Percentiles rank a stretch among this genome's conserved stretches.
These are phyloP conservation scores for Aspergillus oerlinghausenensis DNA, from an alignment of 2,329 filamentous ascomycete genomes.

Conservation along the genomic window DNA sequence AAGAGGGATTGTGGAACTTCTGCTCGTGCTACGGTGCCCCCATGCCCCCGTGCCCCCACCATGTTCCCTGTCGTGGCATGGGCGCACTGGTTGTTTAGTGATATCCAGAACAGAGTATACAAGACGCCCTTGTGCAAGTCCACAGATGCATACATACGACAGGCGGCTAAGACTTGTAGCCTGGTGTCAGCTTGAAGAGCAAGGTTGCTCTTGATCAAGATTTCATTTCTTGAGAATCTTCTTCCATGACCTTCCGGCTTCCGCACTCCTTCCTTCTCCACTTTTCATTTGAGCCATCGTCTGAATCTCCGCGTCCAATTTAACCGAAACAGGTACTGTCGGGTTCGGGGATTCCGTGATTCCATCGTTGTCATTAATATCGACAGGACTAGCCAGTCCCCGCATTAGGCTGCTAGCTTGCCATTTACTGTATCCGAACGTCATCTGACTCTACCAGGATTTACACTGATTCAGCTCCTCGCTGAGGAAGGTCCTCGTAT, in stretches of 20 bases:
- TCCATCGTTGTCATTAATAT: not conserved
- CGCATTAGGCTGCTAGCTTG: not conserved
- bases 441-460: not conserved
- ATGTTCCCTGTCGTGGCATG: not conserved
- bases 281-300: constrained; percentile 9
- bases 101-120: not conserved
- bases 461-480: not conserved
- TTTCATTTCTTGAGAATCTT: not conserved
- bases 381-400: not conserved
- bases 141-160: not conserved
- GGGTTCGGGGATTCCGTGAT: not conserved
- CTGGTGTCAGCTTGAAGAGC: no score
- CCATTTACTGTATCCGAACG: not conserved
- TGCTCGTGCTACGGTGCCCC: not conserved
- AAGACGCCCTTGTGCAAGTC: not conserved
- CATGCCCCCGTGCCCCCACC: no score
- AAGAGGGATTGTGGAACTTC: not conserved
- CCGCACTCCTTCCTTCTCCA: constrained; percentile 1
- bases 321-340: constrained; percentile 10
- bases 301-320: constrained; percentile 6
- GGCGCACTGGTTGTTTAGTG: not conserved
- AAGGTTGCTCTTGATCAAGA: no score
- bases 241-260: not conserved
- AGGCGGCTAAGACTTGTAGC: not conserved
- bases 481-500: not conserved